Base-by-base conservation (phyloP, 2,329 filamentous ascomycete genomes). In the Endothia cerciana region DNA sequence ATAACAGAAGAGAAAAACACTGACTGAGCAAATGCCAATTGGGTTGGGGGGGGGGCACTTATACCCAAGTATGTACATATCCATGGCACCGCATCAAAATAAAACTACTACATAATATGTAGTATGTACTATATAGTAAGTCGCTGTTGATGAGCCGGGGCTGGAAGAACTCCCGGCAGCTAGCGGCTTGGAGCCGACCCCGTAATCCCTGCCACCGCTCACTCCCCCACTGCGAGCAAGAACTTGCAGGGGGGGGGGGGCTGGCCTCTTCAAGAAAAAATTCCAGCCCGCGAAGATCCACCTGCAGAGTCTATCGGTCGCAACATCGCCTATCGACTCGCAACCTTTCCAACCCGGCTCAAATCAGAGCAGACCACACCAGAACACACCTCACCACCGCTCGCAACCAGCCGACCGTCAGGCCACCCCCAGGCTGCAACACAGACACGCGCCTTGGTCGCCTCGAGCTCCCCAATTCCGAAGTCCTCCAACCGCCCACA, bases 81-180 rank as follows among this genome's bases (percentile, higher is more conserved):
- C n/a, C n/a, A n/a, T n/a, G n/a, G n/a, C n/a, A n/a, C n/a, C n/a
- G n/a, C n/a, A n/a, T n/a, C n/a, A n/a, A n/a, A n/a, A n/a, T n/a
- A n/a, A n/a, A n/a, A n/a, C n/a, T n/a, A n/a, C n/a, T n/a, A n/a
- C n/a, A n/a, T n/a, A n/a, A n/a, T n/a, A n/a, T n/a, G n/a, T n/a
- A n/a, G n/a, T n/a, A n/a, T n/a, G n/a, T n/a, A n/a, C n/a, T n/a
- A n/a, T n/a, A n/a, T n/a, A n/a, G n/a, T n/a, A 36, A 1, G 33
- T 36, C 33, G 33, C 33, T 36, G 43, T 19, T 47, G 28, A 25
- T 30, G 6, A 38, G 17, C 38, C 64, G 60, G 64, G 61, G 64
- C 64, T 66, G 64, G 64, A 66, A 66, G 43, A 66, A 66, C 64
- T 47, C 22, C 63, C 64, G 64, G 64, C 45, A 47, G 60, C 64